These are phyloP conservation scores for Tritrichomonas musculus DNA, from an alignment of 208 protist genomes.

Conservation along the genomic window DNA sequence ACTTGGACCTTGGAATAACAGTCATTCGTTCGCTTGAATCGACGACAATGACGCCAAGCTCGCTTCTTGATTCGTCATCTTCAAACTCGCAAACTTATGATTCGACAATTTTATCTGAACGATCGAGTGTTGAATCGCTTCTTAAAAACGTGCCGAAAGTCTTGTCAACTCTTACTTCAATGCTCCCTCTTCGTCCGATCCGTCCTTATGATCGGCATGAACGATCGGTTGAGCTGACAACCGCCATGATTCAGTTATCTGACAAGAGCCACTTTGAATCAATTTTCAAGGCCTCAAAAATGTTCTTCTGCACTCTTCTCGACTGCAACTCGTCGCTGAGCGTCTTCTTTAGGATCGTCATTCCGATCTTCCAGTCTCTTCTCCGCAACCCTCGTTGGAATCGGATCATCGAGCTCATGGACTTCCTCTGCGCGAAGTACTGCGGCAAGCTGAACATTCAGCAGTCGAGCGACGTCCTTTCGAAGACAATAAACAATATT, in stretches of 20 bases:
- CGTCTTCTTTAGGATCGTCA: neutral
- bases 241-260: neutral
- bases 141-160: neutral
- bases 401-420: neutral
- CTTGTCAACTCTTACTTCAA: neutral
- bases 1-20: neutral
- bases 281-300: neutral
- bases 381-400: neutral
- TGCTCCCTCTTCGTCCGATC: neutral
- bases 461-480: neutral
- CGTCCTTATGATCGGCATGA: neutral
- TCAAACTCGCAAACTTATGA: too few species aligned
- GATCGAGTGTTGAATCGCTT: too few species aligned
- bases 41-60: too few species aligned
- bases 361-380: neutral
- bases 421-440: neutral
- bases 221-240: neutral
- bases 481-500: neutral
- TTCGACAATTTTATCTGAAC: too few species aligned
- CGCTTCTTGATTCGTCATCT: neutral
- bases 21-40: neutral
- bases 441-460: neutral
- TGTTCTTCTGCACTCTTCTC: neutral
- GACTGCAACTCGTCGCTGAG: neutral
- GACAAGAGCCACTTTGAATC: neutral